Base-by-base conservation (phyloP, 768 basidiomycete species). In the Gymnopilus dilepis region DNA sequence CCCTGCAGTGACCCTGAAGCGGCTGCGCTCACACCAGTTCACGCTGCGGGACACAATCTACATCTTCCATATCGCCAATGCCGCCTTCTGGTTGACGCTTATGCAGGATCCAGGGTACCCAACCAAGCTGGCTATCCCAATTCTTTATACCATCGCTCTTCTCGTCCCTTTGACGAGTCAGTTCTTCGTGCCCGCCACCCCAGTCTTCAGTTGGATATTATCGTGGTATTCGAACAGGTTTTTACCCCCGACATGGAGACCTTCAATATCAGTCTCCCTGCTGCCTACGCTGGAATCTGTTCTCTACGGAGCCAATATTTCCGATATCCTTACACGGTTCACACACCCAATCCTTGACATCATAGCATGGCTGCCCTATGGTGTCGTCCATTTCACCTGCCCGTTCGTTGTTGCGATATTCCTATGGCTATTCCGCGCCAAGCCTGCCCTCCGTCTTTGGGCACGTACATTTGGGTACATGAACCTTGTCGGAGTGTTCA, bases 251-350 rank as follows among this genome's bases (percentile, higher is more conserved):
- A 64, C 76, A 15, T 87, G 84, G 74, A 84, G 97, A 2, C 97
- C 97, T 0, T 76, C 82, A 24, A 92, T 98, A 26, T 95, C 92
- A 58, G 97, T 99, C 65, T 89, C 93, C 33, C 82, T 99, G 9
- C 88, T 99, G 5, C 97, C 97, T 0, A 97, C 97, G 0, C 86
- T 98, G 56, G 97, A 99, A 72, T 87, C 91, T 19, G 94, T 97
- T 28, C 82, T 99, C 4, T 99, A 97, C 73, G 97, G 97, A 1
- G 97, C 96, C 58, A 99, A 99, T 76, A 95, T 99, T 59, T 97
- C 94, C 34, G 96, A 99, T 76, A 90, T 98, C 73, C 88, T 99
- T 61, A 98, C 97, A 22, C 86, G 95, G 17, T 96, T 88, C 76
- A 99, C 97, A 9, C 94, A 97, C 71, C 92, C 95, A 15, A 66